A percentile compares a stretch with the other conserved stretches of the same genome.
phyloP scores from a whole-genome alignment of 176 grass and related monocot genomes.

The Musa schizocarpa region DNA sequence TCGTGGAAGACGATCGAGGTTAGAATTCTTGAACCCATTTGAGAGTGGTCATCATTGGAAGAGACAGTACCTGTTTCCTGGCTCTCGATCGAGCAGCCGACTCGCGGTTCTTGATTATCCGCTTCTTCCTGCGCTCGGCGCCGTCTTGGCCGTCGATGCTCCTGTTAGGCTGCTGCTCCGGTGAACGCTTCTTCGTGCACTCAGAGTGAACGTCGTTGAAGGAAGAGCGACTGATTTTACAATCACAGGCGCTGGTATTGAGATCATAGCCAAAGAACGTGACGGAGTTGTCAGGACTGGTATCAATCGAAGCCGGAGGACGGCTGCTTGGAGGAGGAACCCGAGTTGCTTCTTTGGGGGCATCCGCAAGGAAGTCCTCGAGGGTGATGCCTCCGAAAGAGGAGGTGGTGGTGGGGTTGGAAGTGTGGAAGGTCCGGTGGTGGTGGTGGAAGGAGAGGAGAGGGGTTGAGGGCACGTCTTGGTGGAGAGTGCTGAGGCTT shows the following conservation, averaged over 20 bases:
- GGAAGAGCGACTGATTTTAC: neutral
- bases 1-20: neutral
- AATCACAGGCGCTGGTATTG: neutral
- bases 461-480: neutral
- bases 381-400: neutral
- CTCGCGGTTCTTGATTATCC: conserved; percentile 27
- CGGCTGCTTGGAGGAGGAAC: neutral
- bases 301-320: neutral
- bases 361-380: neutral
- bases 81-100: conserved; percentile 18
- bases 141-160: neutral
- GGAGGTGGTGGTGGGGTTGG: neutral
- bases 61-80: conserved; percentile 9
- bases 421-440: neutral
- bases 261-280: neutral
- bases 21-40: neutral
- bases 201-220: neutral
- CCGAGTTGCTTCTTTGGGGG: neutral
- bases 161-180: neutral
- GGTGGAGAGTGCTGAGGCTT: neutral
- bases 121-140: conserved; percentile 7
- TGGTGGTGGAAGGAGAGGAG: neutral
- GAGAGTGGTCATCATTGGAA: neutral
- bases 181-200: neutral
- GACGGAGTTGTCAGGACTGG: neutral